Evolutionary conservation across 768 basidiomycete genomes (phyloP), one percentile per base, ranked within the genome.

Genomic region (Naematelia encephala): DNA sequence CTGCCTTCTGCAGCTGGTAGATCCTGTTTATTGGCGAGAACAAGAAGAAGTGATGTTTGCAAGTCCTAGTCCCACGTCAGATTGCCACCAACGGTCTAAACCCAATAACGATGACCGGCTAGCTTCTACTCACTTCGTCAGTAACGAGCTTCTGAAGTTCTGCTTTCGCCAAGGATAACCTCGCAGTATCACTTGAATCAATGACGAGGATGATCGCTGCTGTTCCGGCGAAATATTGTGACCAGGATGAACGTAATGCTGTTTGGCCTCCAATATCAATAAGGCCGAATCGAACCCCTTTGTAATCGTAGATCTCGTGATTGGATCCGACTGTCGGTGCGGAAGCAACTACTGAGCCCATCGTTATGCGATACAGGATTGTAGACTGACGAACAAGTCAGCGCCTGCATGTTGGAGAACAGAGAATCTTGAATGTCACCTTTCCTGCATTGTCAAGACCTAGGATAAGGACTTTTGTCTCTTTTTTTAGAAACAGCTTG

Each of bases 181-280:
- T 54, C 23, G 63, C 68, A 23, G 59, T 30, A 65, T 78, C 76
- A 30, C 66, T 73, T 49, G 71, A 73, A 55, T 78, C 77, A 51
- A 78, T 72, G 1, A 78, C 77, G 16, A 78, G 56, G 22, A 78
- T 77, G 28, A 78, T 69, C 4, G 76, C 77, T 22, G 67, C 66
- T 11, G 75, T 74, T 4, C 73, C 65, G 16, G 42, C 28, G 44
- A 75, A 78, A 57, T 78, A 78, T 56, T 78, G 76, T 13, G 61
- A 54, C 77, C 77, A 78, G 21, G 61, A 62, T 4, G 62, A 59
- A 16, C 77, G 56, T 13, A 77, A 55, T 8, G 67, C 59, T 2
- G 75, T 72, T 57, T 78, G 77, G n/a, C 77, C 77, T 26, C 76
- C 77, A 14, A 78, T 73, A 60, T 78, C 77, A 47, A 75, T 72